phyloP scores from a whole-genome alignment of 2,329 filamentous ascomycete species.

The Drechslera avenae region DNA sequence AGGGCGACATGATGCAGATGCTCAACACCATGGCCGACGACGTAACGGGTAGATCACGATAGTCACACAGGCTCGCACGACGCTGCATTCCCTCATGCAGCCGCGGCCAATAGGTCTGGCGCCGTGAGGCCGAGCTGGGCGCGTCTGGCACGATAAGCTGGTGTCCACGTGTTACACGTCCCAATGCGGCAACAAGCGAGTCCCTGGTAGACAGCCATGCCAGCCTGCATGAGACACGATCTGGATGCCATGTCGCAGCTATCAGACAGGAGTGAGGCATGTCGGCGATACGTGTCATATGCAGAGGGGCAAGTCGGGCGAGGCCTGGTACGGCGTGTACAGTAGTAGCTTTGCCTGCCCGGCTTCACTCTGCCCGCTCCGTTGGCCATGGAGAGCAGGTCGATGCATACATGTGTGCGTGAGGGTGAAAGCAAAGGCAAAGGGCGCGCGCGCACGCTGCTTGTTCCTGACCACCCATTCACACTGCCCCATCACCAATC shows the following conservation, averaged over 20 bases:
- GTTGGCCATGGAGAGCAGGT: neutral
- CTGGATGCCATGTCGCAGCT: constrained; percentile 22
- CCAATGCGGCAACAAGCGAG: constrained; percentile 16
- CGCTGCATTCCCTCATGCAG: constrained; percentile 1
- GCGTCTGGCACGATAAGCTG: constrained; percentile 16
- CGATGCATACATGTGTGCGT: neutral
- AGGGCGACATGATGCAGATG: neutral
- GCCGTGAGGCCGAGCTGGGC: constrained; percentile 1
- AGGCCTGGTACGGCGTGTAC: constrained; percentile 11
- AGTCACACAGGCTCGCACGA: constrained; percentile 6
- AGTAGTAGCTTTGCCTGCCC: neutral
- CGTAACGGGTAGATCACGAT: constrained; percentile 3
- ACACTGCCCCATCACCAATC: neutral
- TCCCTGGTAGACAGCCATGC: neutral
- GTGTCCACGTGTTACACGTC: constrained; percentile 31
- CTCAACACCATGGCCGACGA: constrained; percentile 6
- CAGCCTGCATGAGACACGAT: constrained; percentile 16
- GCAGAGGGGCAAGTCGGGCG: constrained; percentile 29
- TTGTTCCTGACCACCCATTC: neutral
- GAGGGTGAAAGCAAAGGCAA: neutral
- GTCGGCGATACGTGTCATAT: constrained; percentile 31
- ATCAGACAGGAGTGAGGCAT: constrained; percentile 9
- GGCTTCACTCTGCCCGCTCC: neutral
- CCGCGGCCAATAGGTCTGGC: constrained; percentile 10
- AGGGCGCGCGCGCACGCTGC: neutral